Percentiles rank a stretch among this genome's conserved stretches.
Conservation (phyloP, 2,329 filamentous ascomycete genomes). For the Aspergillus tubingensis region DNA sequence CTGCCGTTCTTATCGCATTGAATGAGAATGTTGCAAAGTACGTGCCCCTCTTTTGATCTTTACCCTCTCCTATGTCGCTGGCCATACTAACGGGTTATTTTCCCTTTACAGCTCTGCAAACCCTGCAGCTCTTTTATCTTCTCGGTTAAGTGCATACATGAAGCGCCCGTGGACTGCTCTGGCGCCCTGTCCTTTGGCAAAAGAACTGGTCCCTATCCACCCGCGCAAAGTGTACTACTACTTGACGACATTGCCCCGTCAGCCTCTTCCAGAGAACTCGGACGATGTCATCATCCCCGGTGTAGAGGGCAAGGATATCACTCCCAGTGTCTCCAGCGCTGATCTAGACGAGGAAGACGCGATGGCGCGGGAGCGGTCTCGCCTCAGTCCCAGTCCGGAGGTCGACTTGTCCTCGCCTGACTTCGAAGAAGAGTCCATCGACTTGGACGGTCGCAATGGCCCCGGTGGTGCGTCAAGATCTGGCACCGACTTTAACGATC, state of each 20-base stretch:
- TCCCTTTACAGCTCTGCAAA: slow-evolving; percentile 75
- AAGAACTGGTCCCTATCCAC: slow-evolving; percentile 89
- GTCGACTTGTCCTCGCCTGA: slow-evolving; percentile 86
- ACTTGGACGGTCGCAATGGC: slow-evolving; percentile 56
- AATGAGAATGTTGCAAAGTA: slow-evolving; percentile 90
- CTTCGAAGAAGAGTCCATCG: slow-evolving; percentile 71
- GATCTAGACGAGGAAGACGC: slow-evolving; percentile 72
- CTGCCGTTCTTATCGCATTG: slow-evolving; percentile 71
- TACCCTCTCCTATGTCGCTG: slow-evolving; percentile 9
- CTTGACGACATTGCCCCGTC: slow-evolving; percentile 82
- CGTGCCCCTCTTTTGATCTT: slow-evolving; percentile 43
- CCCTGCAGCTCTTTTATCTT: slow-evolving; percentile 91
- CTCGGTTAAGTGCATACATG: slow-evolving; percentile 83
- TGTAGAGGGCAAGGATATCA: slow-evolving; percentile 65
- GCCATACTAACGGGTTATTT: slow-evolving; percentile 22
- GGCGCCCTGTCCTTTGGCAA: slow-evolving; percentile 82
- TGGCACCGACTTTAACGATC: slow-evolving; percentile 54
- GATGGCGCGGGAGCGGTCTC: slow-evolving; percentile 58
- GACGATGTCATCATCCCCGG: slow-evolving; percentile 53
- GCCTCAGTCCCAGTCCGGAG: slow-evolving; percentile 87
- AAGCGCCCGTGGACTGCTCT: slow-evolving; percentile 81
- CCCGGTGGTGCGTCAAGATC: slow-evolving; percentile 57
- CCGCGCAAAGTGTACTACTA: slow-evolving; percentile 96
- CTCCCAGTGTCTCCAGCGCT: slow-evolving; percentile 76
- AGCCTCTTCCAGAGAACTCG: slow-evolving; percentile 71